phyloP scores from a whole-genome alignment of 148 eudicot species.

The Camellia lanceoleosa region DNA sequence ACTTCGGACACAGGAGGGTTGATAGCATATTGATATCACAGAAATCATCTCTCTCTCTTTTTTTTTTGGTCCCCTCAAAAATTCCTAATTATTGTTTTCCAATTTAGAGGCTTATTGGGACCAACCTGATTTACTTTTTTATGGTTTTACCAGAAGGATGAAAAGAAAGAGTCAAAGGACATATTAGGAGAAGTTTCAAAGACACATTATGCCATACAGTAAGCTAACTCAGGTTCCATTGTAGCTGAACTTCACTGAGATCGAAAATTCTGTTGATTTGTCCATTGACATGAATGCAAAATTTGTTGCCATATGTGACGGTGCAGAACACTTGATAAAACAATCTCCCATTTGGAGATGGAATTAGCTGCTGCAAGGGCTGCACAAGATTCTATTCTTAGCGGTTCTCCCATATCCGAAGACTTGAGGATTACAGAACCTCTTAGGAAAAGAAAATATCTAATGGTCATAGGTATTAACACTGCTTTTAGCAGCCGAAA shows the following conservation, averaged over 20 bases:
- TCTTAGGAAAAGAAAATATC: slow-evolving; percentile 58
- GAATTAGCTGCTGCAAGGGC: slow-evolving; percentile 94
- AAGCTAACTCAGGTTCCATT: slow-evolving; percentile 23
- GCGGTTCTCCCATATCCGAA: slow-evolving; percentile 61
- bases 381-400: slow-evolving; percentile 69
- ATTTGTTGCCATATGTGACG: slow-evolving; percentile 8
- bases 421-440: slow-evolving; percentile 35
- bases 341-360: slow-evolving; percentile 86
- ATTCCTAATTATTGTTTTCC: not conserved
- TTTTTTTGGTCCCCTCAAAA: not conserved
- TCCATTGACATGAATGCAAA: not conserved
- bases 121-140: not conserved
- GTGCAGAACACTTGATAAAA: slow-evolving; percentile 71
- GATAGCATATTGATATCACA: not conserved
- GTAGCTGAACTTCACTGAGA: slow-evolving; percentile 4
- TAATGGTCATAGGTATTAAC: slow-evolving; percentile 84
- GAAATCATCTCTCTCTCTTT: not conserved
- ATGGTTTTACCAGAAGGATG: slow-evolving; percentile 31
- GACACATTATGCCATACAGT: slow-evolving; percentile 62
- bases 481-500: slow-evolving; percentile 94
- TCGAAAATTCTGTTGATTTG: not conserved
- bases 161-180: slow-evolving; percentile 34
- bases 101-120: not conserved
- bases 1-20: too few species aligned
- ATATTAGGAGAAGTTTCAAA: slow-evolving; percentile 49